phyloP scores from a whole-genome alignment of 164 flowering plant species.

The Piper betle region DNA sequence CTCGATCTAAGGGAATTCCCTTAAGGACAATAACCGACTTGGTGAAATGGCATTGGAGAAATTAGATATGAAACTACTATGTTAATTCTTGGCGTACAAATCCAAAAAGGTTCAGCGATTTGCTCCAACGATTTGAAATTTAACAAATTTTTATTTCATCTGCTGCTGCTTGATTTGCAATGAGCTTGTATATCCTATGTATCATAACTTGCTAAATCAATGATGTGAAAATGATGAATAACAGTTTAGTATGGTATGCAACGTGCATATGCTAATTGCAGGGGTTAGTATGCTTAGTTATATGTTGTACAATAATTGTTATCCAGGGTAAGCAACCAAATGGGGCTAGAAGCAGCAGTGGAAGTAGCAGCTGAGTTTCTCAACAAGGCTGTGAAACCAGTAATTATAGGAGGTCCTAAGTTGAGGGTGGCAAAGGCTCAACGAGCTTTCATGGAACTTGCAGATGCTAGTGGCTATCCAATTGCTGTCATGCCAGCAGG shows the following conservation, averaged over 20 bases:
- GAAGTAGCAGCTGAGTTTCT: slow-evolving; percentile 71
- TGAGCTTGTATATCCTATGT: not conserved
- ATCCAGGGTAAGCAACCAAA: slow-evolving; percentile 49
- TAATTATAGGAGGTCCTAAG: slow-evolving; percentile 73
- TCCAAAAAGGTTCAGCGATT: too few species aligned
- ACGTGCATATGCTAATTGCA: too few species aligned
- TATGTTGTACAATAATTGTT: not conserved
- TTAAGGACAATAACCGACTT: too few species aligned
- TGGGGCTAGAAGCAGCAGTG: slow-evolving; percentile 71
- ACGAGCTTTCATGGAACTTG: slow-evolving; percentile 55
- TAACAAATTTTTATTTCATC: not conserved
- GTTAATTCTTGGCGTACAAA: too few species aligned
- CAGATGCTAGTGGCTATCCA: slow-evolving; percentile 65
- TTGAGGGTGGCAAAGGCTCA: slow-evolving; percentile 56
- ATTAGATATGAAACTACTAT: too few species aligned
- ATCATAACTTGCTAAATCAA: not conserved
- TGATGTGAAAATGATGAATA: not conserved
- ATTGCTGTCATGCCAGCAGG: slow-evolving; percentile 82
- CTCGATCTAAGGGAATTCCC: too few species aligned
- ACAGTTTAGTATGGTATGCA: too few species aligned
- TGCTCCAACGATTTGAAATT: too few species aligned
- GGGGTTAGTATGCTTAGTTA: too few species aligned
- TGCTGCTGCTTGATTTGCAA: not conserved
- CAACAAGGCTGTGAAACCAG: slow-evolving; percentile 88
- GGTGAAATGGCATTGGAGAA: too few species aligned